Evolutionary conservation across 1,139 yeast genomes (phyloP).

Genomic region (Pneumocystis murina): DNA sequence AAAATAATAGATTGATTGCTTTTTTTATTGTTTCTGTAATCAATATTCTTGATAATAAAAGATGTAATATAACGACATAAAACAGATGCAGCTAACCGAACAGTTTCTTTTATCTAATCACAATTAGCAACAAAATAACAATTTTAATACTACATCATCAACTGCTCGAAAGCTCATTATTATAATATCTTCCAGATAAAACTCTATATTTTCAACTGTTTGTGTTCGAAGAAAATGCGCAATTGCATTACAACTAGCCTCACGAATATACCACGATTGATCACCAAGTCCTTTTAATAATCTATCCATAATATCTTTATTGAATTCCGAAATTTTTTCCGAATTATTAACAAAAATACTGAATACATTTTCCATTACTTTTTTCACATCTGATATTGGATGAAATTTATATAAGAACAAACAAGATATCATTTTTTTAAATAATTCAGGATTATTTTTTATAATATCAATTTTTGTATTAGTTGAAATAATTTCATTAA

Average conservation of each 20-base stretch:
- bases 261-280: constrained; percentile 86
- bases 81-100: constrained; percentile 61
- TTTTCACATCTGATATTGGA: constrained; percentile 60
- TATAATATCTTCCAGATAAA: constrained; percentile 58
- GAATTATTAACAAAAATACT: constrained; percentile 49
- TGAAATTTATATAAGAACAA: constrained; percentile 74
- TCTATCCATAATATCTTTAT: constrained; percentile 48
- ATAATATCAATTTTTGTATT: constrained; percentile 55
- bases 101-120: constrained; percentile 56
- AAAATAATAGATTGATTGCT: constrained; percentile 28
- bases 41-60: constrained; percentile 42
- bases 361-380: constrained; percentile 86
- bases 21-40: constrained; percentile 16
- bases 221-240: constrained; percentile 53
- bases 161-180: constrained; percentile 71
- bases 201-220: constrained; percentile 33
- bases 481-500: constrained; percentile 71
- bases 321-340: constrained; percentile 38
- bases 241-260: constrained; percentile 69
- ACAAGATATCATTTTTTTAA: constrained; percentile 59
- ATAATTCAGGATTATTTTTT: constrained; percentile 36
- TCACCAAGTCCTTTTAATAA: constrained; percentile 57
- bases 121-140: neutral
- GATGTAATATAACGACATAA: constrained; percentile 56
- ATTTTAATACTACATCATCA: constrained; percentile 46